phyloP scores from a whole-genome alignment of 2,329 filamentous ascomycete genomes.

The Ambrosiella beaveri region DNA sequence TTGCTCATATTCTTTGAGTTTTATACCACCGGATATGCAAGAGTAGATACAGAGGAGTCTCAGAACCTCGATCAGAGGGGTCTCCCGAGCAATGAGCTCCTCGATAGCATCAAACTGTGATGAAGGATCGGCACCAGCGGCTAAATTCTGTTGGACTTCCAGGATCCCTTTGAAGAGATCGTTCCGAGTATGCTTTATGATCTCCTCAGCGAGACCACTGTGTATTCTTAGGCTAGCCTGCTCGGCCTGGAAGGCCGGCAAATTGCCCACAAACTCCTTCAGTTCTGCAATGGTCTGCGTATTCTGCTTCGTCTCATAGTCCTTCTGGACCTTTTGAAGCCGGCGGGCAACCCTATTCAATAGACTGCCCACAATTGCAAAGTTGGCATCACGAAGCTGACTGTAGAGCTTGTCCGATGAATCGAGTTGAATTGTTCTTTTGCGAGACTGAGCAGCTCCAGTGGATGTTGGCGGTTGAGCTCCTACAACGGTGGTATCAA shows the following conservation, averaged over 20 bases:
- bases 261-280: conserved; percentile 83
- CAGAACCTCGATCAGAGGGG: conserved; percentile 64
- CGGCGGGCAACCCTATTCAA: conserved; percentile 83
- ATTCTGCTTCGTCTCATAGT: conserved; percentile 80
- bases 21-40: conserved; percentile 74
- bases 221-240: conserved; percentile 86
- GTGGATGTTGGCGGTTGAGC: conserved; percentile 39
- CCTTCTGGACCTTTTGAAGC: conserved; percentile 61
- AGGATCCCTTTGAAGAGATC: conserved; percentile 77
- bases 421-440: conserved; percentile 77
- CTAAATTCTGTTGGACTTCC: conserved; percentile 90
- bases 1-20: conserved; percentile 70
- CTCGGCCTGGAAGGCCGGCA: conserved; percentile 83
- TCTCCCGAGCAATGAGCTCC: conserved; percentile 80
- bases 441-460: conserved; percentile 46
- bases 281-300: conserved; percentile 82
- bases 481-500: conserved; percentile 79
- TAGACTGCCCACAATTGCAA: conserved; percentile 76
- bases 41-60: conserved; percentile 83
- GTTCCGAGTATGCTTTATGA: conserved; percentile 79
- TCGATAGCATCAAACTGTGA: conserved; percentile 83
- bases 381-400: conserved; percentile 80
- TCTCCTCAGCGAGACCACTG: conserved; percentile 81
- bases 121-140: conserved; percentile 73
- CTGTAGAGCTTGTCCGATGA: conserved; percentile 77